These are phyloP conservation scores for Pseudocohnilembus persalinus DNA, from an alignment of 169 alveolate species.

Conservation along the genomic window DNA sequence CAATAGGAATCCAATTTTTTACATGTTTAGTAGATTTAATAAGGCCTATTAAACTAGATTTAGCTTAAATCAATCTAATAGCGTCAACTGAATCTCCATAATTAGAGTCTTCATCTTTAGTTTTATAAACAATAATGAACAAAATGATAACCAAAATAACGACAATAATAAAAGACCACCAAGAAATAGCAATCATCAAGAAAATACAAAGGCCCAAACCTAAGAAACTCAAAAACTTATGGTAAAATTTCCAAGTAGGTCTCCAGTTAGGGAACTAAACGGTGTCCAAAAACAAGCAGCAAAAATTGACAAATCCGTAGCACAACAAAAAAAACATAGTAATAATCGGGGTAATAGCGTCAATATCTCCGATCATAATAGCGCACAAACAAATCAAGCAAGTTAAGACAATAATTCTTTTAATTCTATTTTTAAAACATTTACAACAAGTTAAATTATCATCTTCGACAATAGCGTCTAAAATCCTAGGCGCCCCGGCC, in stretches of 20 bases:
- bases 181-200: slow-evolving; percentile 68
- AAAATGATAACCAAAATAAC: background rate
- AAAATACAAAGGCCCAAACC: slow-evolving; percentile 55
- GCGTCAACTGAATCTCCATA: background rate
- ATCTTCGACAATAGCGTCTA: slow-evolving; percentile 73
- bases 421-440: background rate
- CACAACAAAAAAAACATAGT: slow-evolving; percentile 74
- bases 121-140: background rate
- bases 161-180: slow-evolving; percentile 64
- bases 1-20: slow-evolving; percentile 68
- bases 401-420: slow-evolving; percentile 28
- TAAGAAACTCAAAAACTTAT: slow-evolving; percentile 42
- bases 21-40: slow-evolving; percentile 37
- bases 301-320: slow-evolving; percentile 67
- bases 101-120: too few relatives aligned
- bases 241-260: slow-evolving; percentile 69
- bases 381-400: slow-evolving; percentile 12
- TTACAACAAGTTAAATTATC: slow-evolving; percentile 47
- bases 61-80: background rate
- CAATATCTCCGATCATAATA: slow-evolving; percentile 54
- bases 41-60: background rate
- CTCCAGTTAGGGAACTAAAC: slow-evolving; percentile 82
- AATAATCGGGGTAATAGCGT: slow-evolving; percentile 71
- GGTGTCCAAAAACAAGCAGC: slow-evolving; percentile 65
- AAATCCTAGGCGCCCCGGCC: slow-evolving; percentile 63